These are phyloP conservation scores for Diutina mesorugosa DNA, from an alignment of 1,139 yeast species.

Conservation along the genomic window DNA sequence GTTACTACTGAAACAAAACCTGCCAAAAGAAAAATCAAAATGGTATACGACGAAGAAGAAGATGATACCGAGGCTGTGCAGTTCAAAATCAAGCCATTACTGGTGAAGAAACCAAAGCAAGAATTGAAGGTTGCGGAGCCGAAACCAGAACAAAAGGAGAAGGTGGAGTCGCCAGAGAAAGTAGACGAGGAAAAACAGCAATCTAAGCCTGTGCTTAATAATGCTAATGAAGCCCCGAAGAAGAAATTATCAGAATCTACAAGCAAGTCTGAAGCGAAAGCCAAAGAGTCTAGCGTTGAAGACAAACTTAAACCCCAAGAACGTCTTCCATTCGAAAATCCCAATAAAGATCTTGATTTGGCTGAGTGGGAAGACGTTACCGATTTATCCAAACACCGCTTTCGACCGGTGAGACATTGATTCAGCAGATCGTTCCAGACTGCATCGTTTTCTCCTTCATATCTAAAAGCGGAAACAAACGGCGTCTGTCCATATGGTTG, in stretches of 20 bases:
- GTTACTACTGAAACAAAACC: background rate
- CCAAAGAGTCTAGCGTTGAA: background rate
- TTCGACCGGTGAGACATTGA: background rate
- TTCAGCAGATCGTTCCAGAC: background rate
- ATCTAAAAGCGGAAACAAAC: background rate
- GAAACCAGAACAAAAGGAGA: background rate
- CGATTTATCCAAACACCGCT: background rate
- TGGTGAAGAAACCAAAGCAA: background rate
- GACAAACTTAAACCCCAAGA: background rate
- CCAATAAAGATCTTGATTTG: background rate
- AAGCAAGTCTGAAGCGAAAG: background rate
- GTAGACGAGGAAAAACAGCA: background rate
- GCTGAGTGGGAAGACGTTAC: background rate
- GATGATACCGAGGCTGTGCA: background rate
- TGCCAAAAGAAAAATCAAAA: background rate
- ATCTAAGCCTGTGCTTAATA: background rate
- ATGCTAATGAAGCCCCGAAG: background rate
- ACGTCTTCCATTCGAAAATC: background rate
- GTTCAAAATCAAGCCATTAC: background rate
- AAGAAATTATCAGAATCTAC: background rate
- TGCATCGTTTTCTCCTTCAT: background rate
- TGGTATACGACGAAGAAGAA: background rate
- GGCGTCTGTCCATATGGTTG: background rate
- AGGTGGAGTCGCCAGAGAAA: background rate
- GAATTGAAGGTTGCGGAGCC: background rate